Evolutionary conservation across 1,284 basidiomycete genomes (phyloP).

Genomic region (Pholiota adiposa): DNA sequence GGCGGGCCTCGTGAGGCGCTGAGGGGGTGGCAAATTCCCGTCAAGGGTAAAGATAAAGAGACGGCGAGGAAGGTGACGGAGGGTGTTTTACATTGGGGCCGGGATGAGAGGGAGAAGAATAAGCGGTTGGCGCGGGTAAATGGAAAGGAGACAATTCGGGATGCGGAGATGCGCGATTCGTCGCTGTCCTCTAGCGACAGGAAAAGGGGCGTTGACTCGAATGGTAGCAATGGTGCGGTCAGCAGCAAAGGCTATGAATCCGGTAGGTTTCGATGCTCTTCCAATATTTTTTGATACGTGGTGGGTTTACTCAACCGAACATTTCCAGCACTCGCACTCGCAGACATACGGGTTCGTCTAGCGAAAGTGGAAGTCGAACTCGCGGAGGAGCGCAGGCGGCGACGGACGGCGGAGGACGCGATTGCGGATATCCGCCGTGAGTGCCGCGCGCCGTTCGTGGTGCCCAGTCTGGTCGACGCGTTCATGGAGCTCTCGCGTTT

Average conservation of each 20-base stretch:
- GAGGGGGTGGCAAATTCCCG: neutral
- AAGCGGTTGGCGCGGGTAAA: too few species aligned
- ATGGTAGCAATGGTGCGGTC: neutral
- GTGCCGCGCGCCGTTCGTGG: conserved; percentile 47
- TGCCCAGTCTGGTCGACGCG: conserved; percentile 52
- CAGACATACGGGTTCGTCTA: neutral
- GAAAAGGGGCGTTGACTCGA: neutral
- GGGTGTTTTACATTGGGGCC: neutral
- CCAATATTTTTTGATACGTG: too few species aligned
- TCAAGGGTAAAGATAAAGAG: too few species aligned
- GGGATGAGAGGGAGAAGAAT: too few species aligned
- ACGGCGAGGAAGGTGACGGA: neutral
- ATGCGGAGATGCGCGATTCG: neutral
- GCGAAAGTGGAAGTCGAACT: conserved; percentile 18
- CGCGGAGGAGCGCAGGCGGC: conserved; percentile 35
- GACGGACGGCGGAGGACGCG: conserved; percentile 38
- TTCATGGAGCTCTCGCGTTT: conserved; percentile 45
- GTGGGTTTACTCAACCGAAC: neutral
- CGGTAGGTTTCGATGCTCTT: neutral
- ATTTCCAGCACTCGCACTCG: neutral
- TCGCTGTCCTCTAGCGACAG: too few species aligned
- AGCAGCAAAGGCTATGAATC: neutral
- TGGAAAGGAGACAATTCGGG: neutral
- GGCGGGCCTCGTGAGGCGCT: neutral
- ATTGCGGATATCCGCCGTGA: conserved; percentile 46